phyloP scores from a whole-genome alignment of 306 rosid species.

The Gastrolobium villosum region DNA sequence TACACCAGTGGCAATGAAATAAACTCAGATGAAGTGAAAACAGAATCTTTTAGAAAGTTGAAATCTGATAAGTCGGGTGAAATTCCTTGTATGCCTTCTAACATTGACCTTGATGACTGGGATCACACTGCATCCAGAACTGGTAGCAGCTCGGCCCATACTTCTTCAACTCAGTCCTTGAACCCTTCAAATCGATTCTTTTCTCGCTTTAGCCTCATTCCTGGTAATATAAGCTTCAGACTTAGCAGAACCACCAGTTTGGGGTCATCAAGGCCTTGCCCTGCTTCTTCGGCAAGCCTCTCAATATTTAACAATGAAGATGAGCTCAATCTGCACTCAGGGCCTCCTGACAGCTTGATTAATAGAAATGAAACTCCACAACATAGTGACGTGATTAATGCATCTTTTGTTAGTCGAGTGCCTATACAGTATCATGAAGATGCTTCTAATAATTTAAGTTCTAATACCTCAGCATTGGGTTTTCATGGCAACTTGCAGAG shows the following conservation, averaged over 20 bases:
- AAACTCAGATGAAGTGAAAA: constrained; percentile 58
- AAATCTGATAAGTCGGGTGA: constrained; percentile 56
- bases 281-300: constrained; percentile 68
- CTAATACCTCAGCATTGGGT: constrained; percentile 50
- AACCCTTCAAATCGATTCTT: constrained; percentile 80
- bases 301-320: constrained; percentile 71
- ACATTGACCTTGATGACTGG: constrained; percentile 68
- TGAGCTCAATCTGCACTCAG: constrained; percentile 59
- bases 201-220: constrained; percentile 88
- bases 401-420: constrained; percentile 52
- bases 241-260: constrained; percentile 89
- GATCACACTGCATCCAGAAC: constrained; percentile 61
- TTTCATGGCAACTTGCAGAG: constrained; percentile 50
- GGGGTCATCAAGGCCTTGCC: constrained; percentile 84
- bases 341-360: constrained; percentile 50
- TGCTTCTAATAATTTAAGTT: constrained; percentile 58
- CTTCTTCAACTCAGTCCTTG: constrained; percentile 64
- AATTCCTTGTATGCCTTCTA: constrained; percentile 63
- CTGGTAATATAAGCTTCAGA: constrained; percentile 87
- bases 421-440: constrained; percentile 57
- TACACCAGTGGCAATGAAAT: constrained; percentile 56
- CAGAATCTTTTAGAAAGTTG: constrained; percentile 65
- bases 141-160: constrained; percentile 66
- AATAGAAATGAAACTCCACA: constrained; percentile 64
- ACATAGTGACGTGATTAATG: constrained; percentile 55